A percentile compares a stretch with the other conserved stretches of the same genome.
Evolutionary conservation across 2,329 filamentous ascomycete species (phyloP).

Genomic region (Ophiostoma tasmaniense): DNA sequence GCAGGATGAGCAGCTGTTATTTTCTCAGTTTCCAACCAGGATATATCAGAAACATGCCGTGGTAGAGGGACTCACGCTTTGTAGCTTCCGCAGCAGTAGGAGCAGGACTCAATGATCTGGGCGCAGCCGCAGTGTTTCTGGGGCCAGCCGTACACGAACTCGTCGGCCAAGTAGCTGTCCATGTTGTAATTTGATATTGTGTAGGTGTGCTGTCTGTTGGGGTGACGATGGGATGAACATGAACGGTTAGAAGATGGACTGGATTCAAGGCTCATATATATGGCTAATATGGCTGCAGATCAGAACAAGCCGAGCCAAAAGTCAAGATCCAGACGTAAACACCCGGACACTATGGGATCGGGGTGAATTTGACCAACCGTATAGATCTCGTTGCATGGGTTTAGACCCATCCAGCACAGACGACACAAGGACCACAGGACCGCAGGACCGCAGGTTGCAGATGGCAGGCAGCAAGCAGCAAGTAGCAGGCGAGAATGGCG

Average conservation of each 20-base stretch:
- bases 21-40: no score
- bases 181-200: conserved; percentile 5
- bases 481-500: not conserved
- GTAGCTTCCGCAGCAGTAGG: conserved; percentile 20
- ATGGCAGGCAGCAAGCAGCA: not conserved
- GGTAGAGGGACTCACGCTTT: conserved; percentile 15
- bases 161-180: conserved; percentile 9
- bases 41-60: no score
- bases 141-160: conserved; percentile 20
- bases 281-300: not conserved
- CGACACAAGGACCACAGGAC: not conserved
- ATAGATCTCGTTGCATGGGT: not conserved
- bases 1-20: conserved; percentile 15
- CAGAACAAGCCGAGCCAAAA: not conserved
- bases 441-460: not conserved
- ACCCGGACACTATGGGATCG: not conserved
- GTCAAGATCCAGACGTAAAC: not conserved
- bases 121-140: conserved; percentile 18
- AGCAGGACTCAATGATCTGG: conserved; percentile 18
- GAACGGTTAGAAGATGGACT: not conserved
- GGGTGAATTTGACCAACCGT: not conserved
- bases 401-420: not conserved
- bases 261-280: not conserved
- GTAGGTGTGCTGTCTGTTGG: not conserved
- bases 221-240: not conserved